phyloP scores from a whole-genome alignment of 768 basidiomycete genomes.

The Tylopilus balloui region DNA sequence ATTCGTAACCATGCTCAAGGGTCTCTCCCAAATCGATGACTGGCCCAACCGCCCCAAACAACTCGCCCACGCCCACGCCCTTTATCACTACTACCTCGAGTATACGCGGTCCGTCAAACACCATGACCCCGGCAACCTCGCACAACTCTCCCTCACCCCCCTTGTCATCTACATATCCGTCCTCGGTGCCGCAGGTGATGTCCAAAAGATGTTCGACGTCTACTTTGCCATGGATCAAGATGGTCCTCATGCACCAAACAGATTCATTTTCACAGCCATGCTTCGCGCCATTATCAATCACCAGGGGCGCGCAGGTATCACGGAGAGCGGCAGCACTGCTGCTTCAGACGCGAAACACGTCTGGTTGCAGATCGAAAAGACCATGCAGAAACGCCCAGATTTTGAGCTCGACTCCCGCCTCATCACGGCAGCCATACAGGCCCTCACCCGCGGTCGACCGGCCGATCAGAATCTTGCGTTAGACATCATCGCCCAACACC shows the following conservation, averaged over 20 bases:
- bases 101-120: constrained; percentile 48
- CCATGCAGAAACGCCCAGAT: constrained; percentile 40
- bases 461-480: constrained; percentile 65
- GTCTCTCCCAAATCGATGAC: constrained; percentile 55
- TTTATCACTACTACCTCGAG: constrained; percentile 56
- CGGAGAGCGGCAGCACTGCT: constrained; percentile 34
- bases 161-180: constrained; percentile 62
- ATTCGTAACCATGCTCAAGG: constrained; percentile 65
- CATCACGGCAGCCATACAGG: constrained; percentile 48
- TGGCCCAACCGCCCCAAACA: constrained; percentile 60
- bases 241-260: constrained; percentile 58
- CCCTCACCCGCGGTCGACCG: constrained; percentile 51
- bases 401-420: constrained; percentile 52
- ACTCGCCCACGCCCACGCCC: constrained; percentile 52
- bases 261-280: constrained; percentile 61
- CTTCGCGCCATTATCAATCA: constrained; percentile 44
- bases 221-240: constrained; percentile 63
- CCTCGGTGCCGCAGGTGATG: constrained; percentile 53
- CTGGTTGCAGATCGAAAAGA: constrained; percentile 63
- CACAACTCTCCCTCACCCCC: constrained; percentile 45
- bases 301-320: constrained; percentile 17
- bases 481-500: constrained; percentile 56
- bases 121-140: constrained; percentile 41
- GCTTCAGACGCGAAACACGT: constrained; percentile 67
- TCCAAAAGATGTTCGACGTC: constrained; percentile 71